Base-by-base conservation (phyloP, 1,284 basidiomycete genomes). In the Cryptococcus sp. region DNA sequence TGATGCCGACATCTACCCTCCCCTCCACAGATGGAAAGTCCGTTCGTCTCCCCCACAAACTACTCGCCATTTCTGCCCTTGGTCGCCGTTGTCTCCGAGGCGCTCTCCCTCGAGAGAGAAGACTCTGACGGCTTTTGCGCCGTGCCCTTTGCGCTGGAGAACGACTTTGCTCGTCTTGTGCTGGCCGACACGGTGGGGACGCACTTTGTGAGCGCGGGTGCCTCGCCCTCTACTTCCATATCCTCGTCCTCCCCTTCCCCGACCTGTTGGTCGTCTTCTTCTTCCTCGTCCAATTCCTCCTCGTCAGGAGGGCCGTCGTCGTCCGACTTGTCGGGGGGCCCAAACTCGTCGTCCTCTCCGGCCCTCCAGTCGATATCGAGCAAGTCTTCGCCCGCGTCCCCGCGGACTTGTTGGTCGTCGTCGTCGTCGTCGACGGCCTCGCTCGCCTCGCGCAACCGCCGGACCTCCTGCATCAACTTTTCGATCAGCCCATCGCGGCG, bases 401-500 rank as follows among this genome's bases (percentile, higher is more conserved):
- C 65, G 38, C 61, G 64, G 46, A 62, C 54, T 52, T n/a, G n/a
- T n/a, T n/a, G n/a, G n/a, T 59, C 54, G 21, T 40, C 43, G 28
- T 55, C 53, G 37, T 67, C 67, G 57, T 59, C 68, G n/a, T 64
- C 61, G n/a, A n/a, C n/a, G n/a, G n/a, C n/a, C n/a, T n/a, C n/a
- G n/a, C n/a, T n/a, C 9, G 21, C 54, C n/a, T 64, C 63, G 61
- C 88, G 80, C 70, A 93, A 76, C 58, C 85, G 80, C 53, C 73
- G 72, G 21, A 96, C 81, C 76, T 93, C 90, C 61, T 73, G 77
- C 56, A 91, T 80, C 66, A 96, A 75, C 63, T 73, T 79, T 55
- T 78, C 80, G 68, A 98, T 87, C 75, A 92, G 91, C 47, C 80
- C 81, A 69, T 98, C 92, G 50, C 95, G 80, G 69, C 91, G 81